phyloP scores from a whole-genome alignment of 2,329 filamentous ascomycete genomes.

The Ascochyta rabiei region DNA sequence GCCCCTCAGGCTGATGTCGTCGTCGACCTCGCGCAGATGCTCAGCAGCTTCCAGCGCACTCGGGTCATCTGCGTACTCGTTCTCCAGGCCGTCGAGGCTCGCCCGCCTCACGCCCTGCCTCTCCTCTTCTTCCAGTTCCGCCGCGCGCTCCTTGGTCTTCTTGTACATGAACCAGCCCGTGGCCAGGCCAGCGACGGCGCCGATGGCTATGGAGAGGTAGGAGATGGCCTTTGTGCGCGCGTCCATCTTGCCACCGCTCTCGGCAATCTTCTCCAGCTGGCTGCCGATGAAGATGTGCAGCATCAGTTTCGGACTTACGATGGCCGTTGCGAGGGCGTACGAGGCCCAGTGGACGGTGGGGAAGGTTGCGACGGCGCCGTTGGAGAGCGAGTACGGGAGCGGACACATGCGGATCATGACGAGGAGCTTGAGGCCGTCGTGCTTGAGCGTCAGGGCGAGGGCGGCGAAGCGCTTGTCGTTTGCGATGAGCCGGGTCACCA shows the following conservation, averaged over 20 bases:
- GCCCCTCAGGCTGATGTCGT: constrained; percentile 58
- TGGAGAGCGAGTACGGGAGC: constrained; percentile 88
- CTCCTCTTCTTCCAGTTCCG: constrained; percentile 56
- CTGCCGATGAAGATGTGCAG: constrained; percentile 92
- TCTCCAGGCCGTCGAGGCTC: constrained; percentile 45
- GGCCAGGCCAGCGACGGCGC: constrained; percentile 70
- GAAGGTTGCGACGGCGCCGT: constrained; percentile 92
- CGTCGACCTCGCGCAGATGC: constrained; percentile 55
- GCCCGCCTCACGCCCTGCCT: constrained; percentile 41
- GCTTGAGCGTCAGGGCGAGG: constrained; percentile 82
- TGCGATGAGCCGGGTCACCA: constrained; percentile 81
- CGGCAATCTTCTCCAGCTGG: constrained; percentile 80
- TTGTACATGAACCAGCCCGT: constrained; percentile 88
- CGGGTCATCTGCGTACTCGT: constrained; percentile 54
- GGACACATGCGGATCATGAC: constrained; percentile 93
- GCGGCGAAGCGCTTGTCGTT: constrained; percentile 87
- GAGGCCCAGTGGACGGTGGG: constrained; percentile 78
- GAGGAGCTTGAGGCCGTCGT: constrained; percentile 86
- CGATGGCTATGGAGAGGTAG: constrained; percentile 78
- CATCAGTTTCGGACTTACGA: constrained; percentile 84
- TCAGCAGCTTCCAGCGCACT: constrained; percentile 49
- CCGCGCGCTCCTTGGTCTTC: constrained; percentile 58
- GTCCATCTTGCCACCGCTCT: constrained; percentile 83
- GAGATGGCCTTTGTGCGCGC: constrained; percentile 78
- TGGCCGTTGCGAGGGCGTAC: constrained; percentile 81